A percentile compares a stretch with the other conserved stretches of the same genome.
Evolutionary conservation across 768 basidiomycete species (phyloP).

Genomic region (Suillus tomentosus): DNA sequence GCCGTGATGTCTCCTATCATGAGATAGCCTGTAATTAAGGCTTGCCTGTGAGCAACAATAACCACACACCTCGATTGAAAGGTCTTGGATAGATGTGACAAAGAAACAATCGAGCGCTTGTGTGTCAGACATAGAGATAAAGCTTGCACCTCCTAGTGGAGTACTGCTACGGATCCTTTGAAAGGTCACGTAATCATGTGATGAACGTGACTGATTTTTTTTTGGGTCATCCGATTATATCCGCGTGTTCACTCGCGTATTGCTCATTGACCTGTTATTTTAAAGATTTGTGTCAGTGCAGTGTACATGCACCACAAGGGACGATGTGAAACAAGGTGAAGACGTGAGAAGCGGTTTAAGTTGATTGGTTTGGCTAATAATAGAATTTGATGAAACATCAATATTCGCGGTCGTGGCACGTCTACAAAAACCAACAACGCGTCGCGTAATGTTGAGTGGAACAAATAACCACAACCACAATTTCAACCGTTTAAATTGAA

Average conservation of each 20-base stretch:
- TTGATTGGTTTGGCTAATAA: neutral
- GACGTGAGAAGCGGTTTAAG: neutral
- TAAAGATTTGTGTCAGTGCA: neutral
- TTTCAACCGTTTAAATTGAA: slow-evolving; percentile 22
- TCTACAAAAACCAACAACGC: slow-evolving; percentile 37
- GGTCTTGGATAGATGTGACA: neutral
- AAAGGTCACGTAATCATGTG: neutral
- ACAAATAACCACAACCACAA: slow-evolving; percentile 33
- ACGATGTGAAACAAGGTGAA: neutral
- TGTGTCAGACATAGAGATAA: slow-evolving; percentile 3
- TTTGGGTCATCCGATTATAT: neutral
- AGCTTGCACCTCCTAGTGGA: neutral
- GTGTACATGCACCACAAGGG: neutral
- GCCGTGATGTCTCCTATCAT: neutral
- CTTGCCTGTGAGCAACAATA: neutral
- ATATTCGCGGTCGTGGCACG: slow-evolving; percentile 15
- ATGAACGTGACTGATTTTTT: slow-evolving; percentile 1
- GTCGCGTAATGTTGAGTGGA: slow-evolving; percentile 33
- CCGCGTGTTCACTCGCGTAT: neutral
- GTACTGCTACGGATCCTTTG: neutral
- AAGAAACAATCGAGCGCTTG: neutral
- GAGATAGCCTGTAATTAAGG: neutral
- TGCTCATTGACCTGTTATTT: neutral
- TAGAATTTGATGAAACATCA: slow-evolving; percentile 8
- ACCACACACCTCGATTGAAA: neutral